Conservation (phyloP, 2,329 filamentous ascomycete species). For the Diaporthe sp. region DNA sequence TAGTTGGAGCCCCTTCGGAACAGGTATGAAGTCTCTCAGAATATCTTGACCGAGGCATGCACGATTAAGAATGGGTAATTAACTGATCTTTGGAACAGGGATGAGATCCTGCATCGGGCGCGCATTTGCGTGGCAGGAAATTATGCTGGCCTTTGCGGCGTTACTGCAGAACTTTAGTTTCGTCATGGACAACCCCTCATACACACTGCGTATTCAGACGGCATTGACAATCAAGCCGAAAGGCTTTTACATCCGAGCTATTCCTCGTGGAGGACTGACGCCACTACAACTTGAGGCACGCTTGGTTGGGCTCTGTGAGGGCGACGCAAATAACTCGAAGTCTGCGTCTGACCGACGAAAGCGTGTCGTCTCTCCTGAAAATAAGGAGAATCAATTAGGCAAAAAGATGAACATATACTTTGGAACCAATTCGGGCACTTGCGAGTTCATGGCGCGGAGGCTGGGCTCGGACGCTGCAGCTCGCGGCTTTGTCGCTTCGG, state of each 20-base stretch:
- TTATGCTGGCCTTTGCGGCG: constrained; percentile 61
- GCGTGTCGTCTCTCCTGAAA: neutral
- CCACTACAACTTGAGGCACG: neutral
- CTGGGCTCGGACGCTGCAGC: constrained; percentile 69
- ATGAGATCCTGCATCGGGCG: constrained; percentile 53
- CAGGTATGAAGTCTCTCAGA: neutral
- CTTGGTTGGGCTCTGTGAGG: neutral
- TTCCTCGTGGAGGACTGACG: constrained; percentile 60
- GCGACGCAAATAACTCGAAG: neutral
- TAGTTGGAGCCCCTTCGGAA: constrained; percentile 7
- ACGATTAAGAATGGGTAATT: too few relatives aligned
- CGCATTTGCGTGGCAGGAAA: constrained; percentile 67
- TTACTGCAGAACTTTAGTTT: constrained; percentile 79
- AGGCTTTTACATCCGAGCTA: constrained; percentile 70
- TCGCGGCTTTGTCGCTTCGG: constrained; percentile 70
- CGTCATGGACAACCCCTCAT: constrained; percentile 69
- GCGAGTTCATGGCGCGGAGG: constrained; percentile 75
- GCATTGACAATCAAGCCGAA: constrained; percentile 72
- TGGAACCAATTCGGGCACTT: constrained; percentile 82
- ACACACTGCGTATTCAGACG: constrained; percentile 64
- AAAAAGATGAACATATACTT: constrained; percentile 72
- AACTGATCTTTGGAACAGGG: neutral
- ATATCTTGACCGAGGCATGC: too few relatives aligned
- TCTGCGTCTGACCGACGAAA: neutral
- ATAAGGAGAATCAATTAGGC: neutral